Base-by-base conservation (phyloP, 2,329 filamentous ascomycete species). In the Pyricularia grisea region DNA sequence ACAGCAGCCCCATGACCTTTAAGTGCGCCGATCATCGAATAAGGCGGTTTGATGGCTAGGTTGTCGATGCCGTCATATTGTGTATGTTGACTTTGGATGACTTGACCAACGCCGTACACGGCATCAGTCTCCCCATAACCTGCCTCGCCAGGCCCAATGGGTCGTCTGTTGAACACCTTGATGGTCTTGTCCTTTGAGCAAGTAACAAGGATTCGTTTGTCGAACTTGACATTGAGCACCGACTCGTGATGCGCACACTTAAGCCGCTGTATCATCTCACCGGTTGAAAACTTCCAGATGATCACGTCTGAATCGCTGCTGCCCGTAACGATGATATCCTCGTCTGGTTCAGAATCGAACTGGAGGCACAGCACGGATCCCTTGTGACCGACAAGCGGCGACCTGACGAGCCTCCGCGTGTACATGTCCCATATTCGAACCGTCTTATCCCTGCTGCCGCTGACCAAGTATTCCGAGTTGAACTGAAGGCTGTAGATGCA, bases 181-280 rank as follows among this genome's bases (percentile, higher is more conserved):
- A 99, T 97, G 0, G 91, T 91, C 78, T 94, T 96, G 78, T 99
- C 95, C 78, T 99, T 99, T 66, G 94, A 98, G 75, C 95, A 98
- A 0, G 95, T 99, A 14, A 98, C 93, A 4, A 99, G 84, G 71
- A 96, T 96, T 10, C 92, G 88, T 72, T 92, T 90, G 76, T 98
- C 94, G 73, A 98, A 99, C 71, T 92, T 88, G 69, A 99, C 88
- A 75, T 98, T 98, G 20, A 99, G 82, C 0, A 99, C 94, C 0
- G 94, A 97, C 78, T 99, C 95, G 33, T 84, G 82, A 77, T 99
- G 95, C 0, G 94, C 94, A 64, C 87, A 84, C 0, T 84, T 83
- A 36, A 98, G 87, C 69, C 88, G 88, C 74, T 94, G 91, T 14
- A 98, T 79, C 50, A 92, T 86, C 75, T 94, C 83, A 3, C 95